phyloP scores from a whole-genome alignment of 1,284 basidiomycete species.

The Ustilago bromivora region DNA sequence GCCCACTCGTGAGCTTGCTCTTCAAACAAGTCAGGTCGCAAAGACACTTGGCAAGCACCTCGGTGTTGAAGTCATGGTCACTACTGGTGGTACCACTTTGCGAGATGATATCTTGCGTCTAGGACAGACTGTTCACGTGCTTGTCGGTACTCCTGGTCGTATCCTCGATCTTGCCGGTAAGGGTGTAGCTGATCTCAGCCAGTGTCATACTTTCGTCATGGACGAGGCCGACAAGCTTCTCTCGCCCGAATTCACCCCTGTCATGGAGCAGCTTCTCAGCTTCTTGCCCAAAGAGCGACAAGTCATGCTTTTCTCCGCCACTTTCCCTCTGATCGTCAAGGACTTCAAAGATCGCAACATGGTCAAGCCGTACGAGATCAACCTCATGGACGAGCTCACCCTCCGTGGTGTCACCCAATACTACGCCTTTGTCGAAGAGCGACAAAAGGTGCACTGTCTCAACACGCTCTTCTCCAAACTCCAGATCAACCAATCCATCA shows the following conservation, averaged over 20 bases:
- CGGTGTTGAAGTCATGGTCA: conserved; percentile 97
- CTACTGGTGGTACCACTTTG: conserved; percentile 96
- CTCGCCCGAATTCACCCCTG: conserved; percentile 96
- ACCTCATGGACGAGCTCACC: conserved; percentile 99
- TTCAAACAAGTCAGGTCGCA: conserved; percentile 93
- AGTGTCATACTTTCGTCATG: conserved; percentile 85
- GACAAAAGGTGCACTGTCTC: conserved; percentile 98
- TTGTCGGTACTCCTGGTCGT: conserved; percentile 96
- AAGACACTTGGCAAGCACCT: conserved; percentile 97
- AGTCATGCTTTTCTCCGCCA: conserved; percentile 99
- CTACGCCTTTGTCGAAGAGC: conserved; percentile 98
- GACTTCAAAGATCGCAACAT: conserved; percentile 99
- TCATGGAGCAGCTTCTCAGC: conserved; percentile 93
- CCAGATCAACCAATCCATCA: conserved; percentile 99
- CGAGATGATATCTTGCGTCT: conserved; percentile 94
- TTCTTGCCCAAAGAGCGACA: conserved; percentile 89
- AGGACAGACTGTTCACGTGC: conserved; percentile 89
- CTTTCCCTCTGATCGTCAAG: conserved; percentile 98
- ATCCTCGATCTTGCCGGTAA: conserved; percentile 96
- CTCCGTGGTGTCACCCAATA: conserved; percentile 98
- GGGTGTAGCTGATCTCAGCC: conserved; percentile 90
- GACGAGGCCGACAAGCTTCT: conserved; percentile 99
- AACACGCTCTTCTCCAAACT: conserved; percentile 98
- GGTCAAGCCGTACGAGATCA: conserved; percentile 95
- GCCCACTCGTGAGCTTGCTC: conserved; percentile 68